Conservation (phyloP, 768 basidiomycete species). For the Tricholomella constricta region DNA sequence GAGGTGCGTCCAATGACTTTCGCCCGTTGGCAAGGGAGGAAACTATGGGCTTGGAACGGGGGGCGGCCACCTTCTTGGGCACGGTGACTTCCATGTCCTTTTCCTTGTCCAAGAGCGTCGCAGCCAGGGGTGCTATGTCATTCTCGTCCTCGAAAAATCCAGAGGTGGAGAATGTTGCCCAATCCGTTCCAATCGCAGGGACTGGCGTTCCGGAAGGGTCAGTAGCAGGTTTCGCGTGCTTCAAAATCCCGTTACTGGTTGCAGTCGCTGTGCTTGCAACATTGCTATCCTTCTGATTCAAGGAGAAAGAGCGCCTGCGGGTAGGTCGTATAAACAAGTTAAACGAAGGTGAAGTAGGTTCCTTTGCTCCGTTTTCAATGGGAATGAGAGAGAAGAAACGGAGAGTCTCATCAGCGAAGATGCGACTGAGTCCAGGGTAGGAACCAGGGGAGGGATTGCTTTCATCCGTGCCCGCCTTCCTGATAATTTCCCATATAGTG, state of each 20-base stretch:
- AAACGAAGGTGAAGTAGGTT: conserved; percentile 34
- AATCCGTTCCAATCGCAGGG: conserved; percentile 45
- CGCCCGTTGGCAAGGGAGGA: conserved; percentile 23
- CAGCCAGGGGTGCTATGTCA: conserved; percentile 46
- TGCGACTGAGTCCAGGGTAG: conserved; percentile 43
- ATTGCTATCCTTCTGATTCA: conserved; percentile 22
- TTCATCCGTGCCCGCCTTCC: conserved; percentile 38
- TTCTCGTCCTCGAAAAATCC: conserved; percentile 56
- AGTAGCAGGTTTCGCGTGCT: conserved; percentile 32
- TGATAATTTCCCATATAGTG: conserved; percentile 59
- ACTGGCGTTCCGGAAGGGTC: conserved; percentile 27
- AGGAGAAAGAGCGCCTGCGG: conserved; percentile 35
- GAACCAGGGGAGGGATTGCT: conserved; percentile 35
- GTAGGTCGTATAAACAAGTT: conserved; percentile 29
- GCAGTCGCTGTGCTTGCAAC: conserved; percentile 14
- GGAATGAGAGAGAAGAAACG: conserved; percentile 53
- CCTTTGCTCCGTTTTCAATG: conserved; percentile 34
- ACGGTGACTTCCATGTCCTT: conserved; percentile 58
- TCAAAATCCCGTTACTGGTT: conserved; percentile 16
- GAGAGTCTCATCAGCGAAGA: conserved; percentile 74
- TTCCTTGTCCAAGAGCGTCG: conserved; percentile 59
- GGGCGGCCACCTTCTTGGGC: conserved; percentile 43
- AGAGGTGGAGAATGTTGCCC: conserved; percentile 66
- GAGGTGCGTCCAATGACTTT: conserved; percentile 29
- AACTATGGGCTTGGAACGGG: conserved; percentile 24